These are phyloP conservation scores for Tetrapisispora pingtungensis DNA, from an alignment of 805 yeast species.

Conservation along the genomic window DNA sequence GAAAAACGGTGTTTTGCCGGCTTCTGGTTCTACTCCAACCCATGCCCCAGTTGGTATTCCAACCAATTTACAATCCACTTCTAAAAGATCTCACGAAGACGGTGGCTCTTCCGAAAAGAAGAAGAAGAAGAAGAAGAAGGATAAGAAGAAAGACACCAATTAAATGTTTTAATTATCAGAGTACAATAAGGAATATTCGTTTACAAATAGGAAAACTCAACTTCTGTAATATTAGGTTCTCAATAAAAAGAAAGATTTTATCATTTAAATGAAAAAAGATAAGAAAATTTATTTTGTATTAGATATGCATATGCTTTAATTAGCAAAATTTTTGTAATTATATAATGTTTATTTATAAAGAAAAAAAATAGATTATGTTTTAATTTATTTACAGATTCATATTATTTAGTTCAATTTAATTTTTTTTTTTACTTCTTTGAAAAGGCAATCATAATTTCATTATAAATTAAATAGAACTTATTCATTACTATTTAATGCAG, in stretches of 20 bases:
- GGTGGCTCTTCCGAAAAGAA: slow-evolving; percentile 31
- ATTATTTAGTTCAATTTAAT: background rate
- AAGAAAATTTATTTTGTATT: background rate
- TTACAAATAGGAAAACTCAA: background rate
- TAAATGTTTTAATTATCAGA: background rate
- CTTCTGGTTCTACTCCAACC: slow-evolving; percentile 22
- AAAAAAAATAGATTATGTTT: background rate
- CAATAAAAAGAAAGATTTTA: no score
- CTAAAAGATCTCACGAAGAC: slow-evolving; percentile 32
- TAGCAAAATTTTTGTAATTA: background rate
- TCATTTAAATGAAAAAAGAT: no score
- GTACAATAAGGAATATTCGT: background rate
- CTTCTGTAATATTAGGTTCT: background rate
- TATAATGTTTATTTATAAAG: no score
- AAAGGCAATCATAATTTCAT: background rate
- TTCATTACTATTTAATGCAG: slow-evolving; percentile 13
- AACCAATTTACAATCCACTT: slow-evolving; percentile 24
- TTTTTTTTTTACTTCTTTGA: background rate
- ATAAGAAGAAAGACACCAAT: slow-evolving; percentile 12
- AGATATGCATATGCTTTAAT: background rate
- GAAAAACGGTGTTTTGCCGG: slow-evolving; percentile 31
- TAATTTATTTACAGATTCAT: background rate
- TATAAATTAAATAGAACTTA: no score
- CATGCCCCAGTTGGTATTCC: slow-evolving; percentile 36
- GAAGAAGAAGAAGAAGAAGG: slow-evolving; percentile 45